These are phyloP conservation scores for Nicotiana paniculata DNA, from an alignment of 257 asterid species.

Conservation along the genomic window DNA sequence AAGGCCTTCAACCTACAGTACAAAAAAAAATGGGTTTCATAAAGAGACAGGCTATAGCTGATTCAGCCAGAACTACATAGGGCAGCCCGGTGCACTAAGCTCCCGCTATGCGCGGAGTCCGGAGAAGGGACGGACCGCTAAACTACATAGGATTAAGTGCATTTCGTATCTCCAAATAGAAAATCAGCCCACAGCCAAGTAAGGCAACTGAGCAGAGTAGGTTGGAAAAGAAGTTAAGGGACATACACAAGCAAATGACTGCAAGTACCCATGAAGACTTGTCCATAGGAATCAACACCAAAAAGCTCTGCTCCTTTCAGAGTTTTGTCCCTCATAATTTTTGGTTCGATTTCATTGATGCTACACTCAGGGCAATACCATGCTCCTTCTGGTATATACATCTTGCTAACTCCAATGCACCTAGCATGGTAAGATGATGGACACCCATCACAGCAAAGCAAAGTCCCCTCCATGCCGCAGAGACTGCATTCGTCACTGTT, in stretches of 20 bases:
- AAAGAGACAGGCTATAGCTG: background rate
- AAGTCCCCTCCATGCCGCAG: conserved; percentile 83
- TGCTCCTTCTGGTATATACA: conserved; percentile 54
- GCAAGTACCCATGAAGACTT: conserved; percentile 59
- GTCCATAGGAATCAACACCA: conserved; percentile 58
- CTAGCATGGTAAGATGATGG: conserved; percentile 77
- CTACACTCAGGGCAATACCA: conserved; percentile 91
- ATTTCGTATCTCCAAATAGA: conserved; percentile 4
- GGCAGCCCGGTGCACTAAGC: background rate
- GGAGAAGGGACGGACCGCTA: too few species aligned
- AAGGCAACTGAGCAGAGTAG: background rate
- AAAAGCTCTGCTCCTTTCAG: conserved; percentile 59
- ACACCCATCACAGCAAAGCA: conserved; percentile 91
- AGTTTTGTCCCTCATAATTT: conserved; percentile 33
- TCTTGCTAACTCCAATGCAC: conserved; percentile 71
- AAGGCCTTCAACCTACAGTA: conserved; percentile 51
- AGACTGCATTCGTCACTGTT: conserved; percentile 85
- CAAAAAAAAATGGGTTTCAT: conserved; percentile 12
- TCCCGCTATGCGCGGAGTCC: too few species aligned
- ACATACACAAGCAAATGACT: conserved; percentile 88
- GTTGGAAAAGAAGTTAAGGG: conserved; percentile 15
- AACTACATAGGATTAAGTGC: conserved; percentile 6
- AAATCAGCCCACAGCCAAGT: background rate
- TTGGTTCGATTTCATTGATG: conserved; percentile 49
- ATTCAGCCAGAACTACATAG: conserved; percentile 2